Conservation (phyloP, 441 rosid species). For the Hura crepitans region DNA sequence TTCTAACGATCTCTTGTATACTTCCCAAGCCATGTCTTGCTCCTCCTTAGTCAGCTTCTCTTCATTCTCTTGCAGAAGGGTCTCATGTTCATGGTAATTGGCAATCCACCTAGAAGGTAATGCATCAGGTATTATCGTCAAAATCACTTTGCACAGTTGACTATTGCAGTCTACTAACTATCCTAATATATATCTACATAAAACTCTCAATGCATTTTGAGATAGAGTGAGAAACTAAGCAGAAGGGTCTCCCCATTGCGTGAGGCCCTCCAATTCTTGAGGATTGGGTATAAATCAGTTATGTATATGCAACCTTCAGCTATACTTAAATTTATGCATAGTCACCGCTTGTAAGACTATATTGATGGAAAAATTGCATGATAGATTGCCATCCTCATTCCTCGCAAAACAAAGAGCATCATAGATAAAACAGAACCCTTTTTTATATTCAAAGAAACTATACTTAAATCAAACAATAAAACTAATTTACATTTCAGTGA, state of each 20-base stretch:
- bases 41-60: constrained; percentile 97
- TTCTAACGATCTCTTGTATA: constrained; percentile 59
- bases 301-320: too few relatives aligned
- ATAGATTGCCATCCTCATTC: neutral
- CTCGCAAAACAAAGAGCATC: neutral
- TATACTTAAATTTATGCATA: too few relatives aligned
- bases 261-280: too few relatives aligned
- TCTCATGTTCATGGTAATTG: constrained; percentile 95
- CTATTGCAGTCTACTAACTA: neutral
- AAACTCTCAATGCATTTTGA: neutral
- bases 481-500: neutral
- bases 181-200: neutral
- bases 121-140: constrained; percentile 1
- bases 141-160: neutral
- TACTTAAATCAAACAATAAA: neutral
- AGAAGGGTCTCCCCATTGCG: neutral
- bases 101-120: constrained; percentile 73
- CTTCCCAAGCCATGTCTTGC: constrained; percentile 99
- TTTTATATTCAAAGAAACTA: neutral
- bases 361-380: too few relatives aligned
- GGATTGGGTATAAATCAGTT: too few relatives aligned
- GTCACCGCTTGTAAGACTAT: too few relatives aligned
- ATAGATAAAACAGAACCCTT: neutral
- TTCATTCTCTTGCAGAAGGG: constrained; percentile 96
- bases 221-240: neutral